phyloP scores from a whole-genome alignment of 495 filamentous ascomycete species.

The Talaromyces liani region DNA sequence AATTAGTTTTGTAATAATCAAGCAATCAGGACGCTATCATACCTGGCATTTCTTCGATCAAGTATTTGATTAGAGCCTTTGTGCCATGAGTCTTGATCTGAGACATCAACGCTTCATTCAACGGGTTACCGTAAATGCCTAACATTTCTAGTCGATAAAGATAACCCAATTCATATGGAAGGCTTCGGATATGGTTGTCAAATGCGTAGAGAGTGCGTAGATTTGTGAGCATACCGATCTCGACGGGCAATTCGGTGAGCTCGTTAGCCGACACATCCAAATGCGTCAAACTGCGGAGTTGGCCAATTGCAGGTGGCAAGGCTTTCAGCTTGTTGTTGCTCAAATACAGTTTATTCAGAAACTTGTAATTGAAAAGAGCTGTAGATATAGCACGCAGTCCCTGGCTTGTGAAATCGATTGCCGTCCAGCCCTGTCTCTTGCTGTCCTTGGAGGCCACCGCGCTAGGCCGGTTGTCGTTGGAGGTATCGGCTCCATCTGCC shows the following conservation, averaged over 20 bases:
- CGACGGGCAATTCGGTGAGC: constrained; percentile 72
- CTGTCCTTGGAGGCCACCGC: constrained; percentile 46
- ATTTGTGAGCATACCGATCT: constrained; percentile 93
- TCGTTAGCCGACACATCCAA: constrained; percentile 88
- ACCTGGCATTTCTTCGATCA: constrained; percentile 81
- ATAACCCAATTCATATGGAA: constrained; percentile 83
- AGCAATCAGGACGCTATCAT: constrained; percentile 9
- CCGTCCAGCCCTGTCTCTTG: constrained; percentile 77
- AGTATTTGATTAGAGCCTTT: constrained; percentile 68
- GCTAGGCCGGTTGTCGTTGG: constrained; percentile 54
- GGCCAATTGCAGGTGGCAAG: constrained; percentile 70
- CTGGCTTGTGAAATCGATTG: constrained; percentile 89
- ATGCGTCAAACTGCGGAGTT: constrained; percentile 65
- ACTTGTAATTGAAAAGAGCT: constrained; percentile 75
- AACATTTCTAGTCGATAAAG: constrained; percentile 80
- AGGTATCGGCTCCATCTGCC: constrained; percentile 52
- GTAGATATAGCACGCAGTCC: constrained; percentile 73
- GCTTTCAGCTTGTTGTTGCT: constrained; percentile 79
- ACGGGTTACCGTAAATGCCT: constrained; percentile 85
- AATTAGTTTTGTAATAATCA: constrained; percentile 10
- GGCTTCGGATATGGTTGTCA: constrained; percentile 74
- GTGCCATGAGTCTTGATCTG: constrained; percentile 81
- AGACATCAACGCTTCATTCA: constrained; percentile 63
- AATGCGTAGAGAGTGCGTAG: constrained; percentile 74
- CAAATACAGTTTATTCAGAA: constrained; percentile 84